Conservation (phyloP, 2,329 filamentous ascomycete species). For the Periconia macrospinosa region DNA sequence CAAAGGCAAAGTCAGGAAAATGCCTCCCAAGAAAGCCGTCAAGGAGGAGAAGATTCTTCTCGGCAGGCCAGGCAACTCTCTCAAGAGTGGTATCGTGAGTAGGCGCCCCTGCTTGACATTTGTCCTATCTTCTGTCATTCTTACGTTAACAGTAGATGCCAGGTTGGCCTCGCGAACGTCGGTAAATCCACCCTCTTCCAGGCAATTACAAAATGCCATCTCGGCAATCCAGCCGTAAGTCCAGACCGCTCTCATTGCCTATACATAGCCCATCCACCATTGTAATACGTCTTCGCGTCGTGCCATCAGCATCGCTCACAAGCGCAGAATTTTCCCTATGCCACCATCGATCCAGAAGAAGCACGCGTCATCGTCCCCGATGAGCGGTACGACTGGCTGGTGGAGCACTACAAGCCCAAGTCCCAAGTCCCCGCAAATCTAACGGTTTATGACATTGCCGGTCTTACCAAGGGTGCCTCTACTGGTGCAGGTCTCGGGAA, state of each 20-base stretch:
- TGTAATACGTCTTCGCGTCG: background rate
- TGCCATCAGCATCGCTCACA: slow-evolving; percentile 14
- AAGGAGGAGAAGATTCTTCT: slow-evolving; percentile 96
- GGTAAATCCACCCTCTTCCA: slow-evolving; percentile 99
- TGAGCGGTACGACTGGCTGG: slow-evolving; percentile 93
- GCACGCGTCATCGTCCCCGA: slow-evolving; percentile 96
- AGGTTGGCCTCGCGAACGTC: slow-evolving; percentile 98
- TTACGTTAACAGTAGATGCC: slow-evolving; percentile 49
- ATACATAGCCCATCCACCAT: background rate
- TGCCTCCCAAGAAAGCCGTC: slow-evolving; percentile 93
- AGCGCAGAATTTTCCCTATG: slow-evolving; percentile 91
- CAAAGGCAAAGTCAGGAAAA: slow-evolving; percentile 68
- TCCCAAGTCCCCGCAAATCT: slow-evolving; percentile 95
- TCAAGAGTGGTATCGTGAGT: slow-evolving; percentile 99
- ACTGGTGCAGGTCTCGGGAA: slow-evolving; percentile 98
- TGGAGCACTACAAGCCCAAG: slow-evolving; percentile 96
- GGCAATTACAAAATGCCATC: slow-evolving; percentile 95
- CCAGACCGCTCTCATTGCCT: slow-evolving; percentile 1
- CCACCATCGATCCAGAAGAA: slow-evolving; percentile 98
- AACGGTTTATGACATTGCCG: slow-evolving; percentile 98
- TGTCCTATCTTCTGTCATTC: slow-evolving; percentile 31
- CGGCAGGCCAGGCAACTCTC: slow-evolving; percentile 92
- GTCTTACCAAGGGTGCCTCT: slow-evolving; percentile 91
- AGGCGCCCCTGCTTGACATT: slow-evolving; percentile 49
- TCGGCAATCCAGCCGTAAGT: slow-evolving; percentile 94